Base-by-base conservation (phyloP, 2,329 filamentous ascomycete genomes). In the Byssochlamys sp. region DNA sequence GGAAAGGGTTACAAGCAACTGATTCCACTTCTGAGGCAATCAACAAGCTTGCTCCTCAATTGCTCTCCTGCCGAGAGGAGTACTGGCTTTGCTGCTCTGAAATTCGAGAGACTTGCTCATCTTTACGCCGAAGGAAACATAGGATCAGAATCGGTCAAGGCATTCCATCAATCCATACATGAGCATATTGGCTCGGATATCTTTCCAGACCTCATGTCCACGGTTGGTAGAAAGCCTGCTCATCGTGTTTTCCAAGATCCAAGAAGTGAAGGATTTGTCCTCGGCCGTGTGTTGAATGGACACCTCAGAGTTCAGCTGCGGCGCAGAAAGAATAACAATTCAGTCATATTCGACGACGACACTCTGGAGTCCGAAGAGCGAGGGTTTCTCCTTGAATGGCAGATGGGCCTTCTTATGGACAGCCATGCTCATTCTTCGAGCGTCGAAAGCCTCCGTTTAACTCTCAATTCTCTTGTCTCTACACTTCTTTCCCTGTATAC, bases 61-160 rank as follows among this genome's bases (percentile, higher is more conserved):
- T 73, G 73, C 50, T 65, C 72, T 3, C 35, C 63, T 1, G 61
- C 63, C 7, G 71, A 77, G 11, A 69, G 72, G 53, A 64, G 57
- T 35, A 67, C 71, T 0, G 77, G 73, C 0, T 74, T 75, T 60
- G 66, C 74, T 3, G 69, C 73, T 10, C 64, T 75, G 6, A 79
- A 79, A 58, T 74, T 73, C 52, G 77, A 79, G 60, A 69, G 73
- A 57, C 71, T 77, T 25, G 76, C 71, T 1, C 66, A 71, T 55
- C 64, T 76, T 2, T 76, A 75, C 59, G 56, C 75, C 19, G 73
- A 77, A 51, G 64, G 65, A n/a, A 67, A 69, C 45, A 67, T 74
- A 55, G 63, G 60, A 26, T 58, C 59, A 26, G 72, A 73, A 55
- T 72, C 77, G 0, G 67, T 69, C 24, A 59, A 68, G 29, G 68